Evolutionary conservation across 345 rosid genomes (phyloP).

Genomic region (Eucalyptus curtisii): DNA sequence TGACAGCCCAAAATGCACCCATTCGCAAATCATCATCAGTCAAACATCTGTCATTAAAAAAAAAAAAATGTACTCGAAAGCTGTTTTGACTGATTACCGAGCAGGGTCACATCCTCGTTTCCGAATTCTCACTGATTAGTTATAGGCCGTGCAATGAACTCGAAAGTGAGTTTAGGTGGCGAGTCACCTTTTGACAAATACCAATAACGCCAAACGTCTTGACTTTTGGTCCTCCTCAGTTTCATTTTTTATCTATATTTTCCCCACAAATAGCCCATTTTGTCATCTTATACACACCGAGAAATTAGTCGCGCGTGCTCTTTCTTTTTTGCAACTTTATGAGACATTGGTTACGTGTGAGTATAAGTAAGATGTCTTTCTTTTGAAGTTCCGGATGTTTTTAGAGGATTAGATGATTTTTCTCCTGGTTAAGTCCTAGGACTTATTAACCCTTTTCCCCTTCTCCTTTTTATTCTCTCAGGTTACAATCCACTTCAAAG

Average conservation of each 20-base stretch:
- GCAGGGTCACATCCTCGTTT: neutral
- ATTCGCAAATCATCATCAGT: neutral
- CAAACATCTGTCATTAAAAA: neutral
- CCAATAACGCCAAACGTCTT: neutral
- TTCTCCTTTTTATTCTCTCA: neutral
- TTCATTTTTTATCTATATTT: neutral
- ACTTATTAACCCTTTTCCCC: neutral
- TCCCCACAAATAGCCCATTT: neutral
- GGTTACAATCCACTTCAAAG: neutral
- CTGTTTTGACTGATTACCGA: neutral
- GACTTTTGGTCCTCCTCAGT: neutral
- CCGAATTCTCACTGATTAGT: neutral
- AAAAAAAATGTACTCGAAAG: neutral
- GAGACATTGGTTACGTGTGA: neutral
- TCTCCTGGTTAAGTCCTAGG: neutral
- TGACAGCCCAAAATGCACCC: neutral
- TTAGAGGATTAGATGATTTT: neutral
- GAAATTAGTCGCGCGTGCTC: neutral
- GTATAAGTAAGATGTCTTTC: neutral
- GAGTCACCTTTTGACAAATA: neutral
- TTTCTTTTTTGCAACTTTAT: neutral
- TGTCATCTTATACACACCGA: neutral
- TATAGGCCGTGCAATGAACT: neutral
- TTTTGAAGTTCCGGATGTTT: neutral
- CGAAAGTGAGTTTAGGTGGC: neutral